Evolutionary conservation across 768 basidiomycete genomes (phyloP), one percentile per base, ranked within the genome.

Genomic region (Termitomyces sp.): DNA sequence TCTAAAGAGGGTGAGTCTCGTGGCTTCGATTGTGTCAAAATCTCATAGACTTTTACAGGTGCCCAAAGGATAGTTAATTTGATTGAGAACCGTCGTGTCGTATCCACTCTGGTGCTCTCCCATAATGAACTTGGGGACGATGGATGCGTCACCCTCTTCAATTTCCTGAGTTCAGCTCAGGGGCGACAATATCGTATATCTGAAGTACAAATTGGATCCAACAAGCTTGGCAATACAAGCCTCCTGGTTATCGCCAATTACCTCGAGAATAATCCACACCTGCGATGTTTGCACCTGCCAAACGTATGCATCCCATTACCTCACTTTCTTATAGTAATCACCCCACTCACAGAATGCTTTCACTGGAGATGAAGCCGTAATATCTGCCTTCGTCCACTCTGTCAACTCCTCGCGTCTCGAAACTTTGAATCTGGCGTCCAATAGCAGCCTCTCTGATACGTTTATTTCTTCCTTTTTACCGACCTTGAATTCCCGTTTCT

Each of bases 131-230:
- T 89, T 9, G 79, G 80, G 9, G 82, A 87, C 64, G 77, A 80
- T 14, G 88, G 87, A 34, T 83, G 82, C 55, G 67, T 75, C 27
- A 71, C 74, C 24, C 70, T 89, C 9, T 84, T 87, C 65, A 69
- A 70, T 18, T 88, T 82, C 64, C 72, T 89, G 7, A 58, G 70
- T 27, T 86, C 87, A 12, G 66, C 72, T 5, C 68, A 71, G 18
- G 85, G 83, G 20, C 69, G 71, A 57, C 70, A 67, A 56, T 75
- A 83, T 62, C 67, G 66, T 47, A 77, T 89, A 55, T 69, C 72
- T 1, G 82, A 86, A 62, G 81, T 89, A 33, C 79, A 76, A 59
- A 73, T 89, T 55, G 86, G 85, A 52, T 74, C 76, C 3, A 87
- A 85, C 58, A 67, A 67, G 9, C 82, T 89, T 30, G 80, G 85